phyloP scores from a whole-genome alignment of 768 basidiomycete genomes.

The Boletellus ananas region DNA sequence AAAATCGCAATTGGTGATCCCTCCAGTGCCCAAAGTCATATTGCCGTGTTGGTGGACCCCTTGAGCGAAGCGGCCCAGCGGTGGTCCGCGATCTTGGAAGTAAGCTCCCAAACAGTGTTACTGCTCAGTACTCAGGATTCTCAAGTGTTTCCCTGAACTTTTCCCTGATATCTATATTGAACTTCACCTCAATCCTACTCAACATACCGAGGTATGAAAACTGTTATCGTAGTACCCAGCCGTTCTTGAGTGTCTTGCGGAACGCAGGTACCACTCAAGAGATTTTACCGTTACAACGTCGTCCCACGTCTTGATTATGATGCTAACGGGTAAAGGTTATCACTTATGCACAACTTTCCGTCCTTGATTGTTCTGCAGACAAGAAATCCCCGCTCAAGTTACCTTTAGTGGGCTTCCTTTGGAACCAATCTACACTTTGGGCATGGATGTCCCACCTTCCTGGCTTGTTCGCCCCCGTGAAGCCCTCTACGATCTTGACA shows the following conservation, averaged over 20 bases:
- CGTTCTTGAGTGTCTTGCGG: not conserved
- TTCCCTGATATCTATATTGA: conserved; percentile 65
- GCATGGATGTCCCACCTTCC: conserved; percentile 83
- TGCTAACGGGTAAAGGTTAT: conserved; percentile 51
- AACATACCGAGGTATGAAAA: conserved; percentile 58
- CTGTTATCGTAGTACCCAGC: not conserved
- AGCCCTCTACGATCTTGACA: conserved; percentile 91
- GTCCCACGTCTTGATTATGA: conserved; percentile 58
- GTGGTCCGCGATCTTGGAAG: conserved; percentile 78
- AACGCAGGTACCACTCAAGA: conserved; percentile 77
- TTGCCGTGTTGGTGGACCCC: conserved; percentile 79
- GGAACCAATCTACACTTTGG: conserved; percentile 91
- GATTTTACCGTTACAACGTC: conserved; percentile 85
- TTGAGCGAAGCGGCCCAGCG: conserved; percentile 80
- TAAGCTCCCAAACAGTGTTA: conserved; percentile 28
- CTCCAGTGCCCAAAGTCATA: conserved; percentile 59
- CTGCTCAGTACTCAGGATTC: not conserved
- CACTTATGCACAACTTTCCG: not conserved
- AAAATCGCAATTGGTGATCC: conserved; percentile 68
- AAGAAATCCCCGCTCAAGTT: conserved; percentile 55
- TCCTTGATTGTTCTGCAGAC: conserved; percentile 33
- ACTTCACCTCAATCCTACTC: conserved; percentile 75
- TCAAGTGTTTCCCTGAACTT: conserved; percentile 31
- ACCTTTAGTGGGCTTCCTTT: conserved; percentile 71
- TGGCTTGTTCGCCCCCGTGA: conserved; percentile 93